Evolutionary conservation across 805 yeast genomes (phyloP), one percentile per base, ranked within the genome.

Genomic region (Yarrowia sp.): DNA sequence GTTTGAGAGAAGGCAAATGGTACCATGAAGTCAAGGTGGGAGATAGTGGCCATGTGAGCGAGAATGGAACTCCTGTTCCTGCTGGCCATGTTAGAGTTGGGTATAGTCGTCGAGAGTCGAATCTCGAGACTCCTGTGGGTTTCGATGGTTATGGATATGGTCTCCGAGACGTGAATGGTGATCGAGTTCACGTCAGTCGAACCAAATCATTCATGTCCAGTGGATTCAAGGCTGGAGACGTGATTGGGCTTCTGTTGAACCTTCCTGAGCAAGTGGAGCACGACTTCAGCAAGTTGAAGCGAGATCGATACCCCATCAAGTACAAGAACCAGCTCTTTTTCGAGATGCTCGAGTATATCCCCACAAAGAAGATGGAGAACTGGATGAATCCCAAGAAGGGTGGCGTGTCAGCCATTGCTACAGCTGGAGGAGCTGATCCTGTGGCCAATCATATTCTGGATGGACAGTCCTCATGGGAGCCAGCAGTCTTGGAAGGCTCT

Each of bases 101-200:
- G 0, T 72, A 93, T 38, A 88, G 88, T 0, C 78, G 98, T 62
- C 81, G 91, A 67, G 98, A 93, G 71, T 95, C 97, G 1, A 84
- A 91, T 58, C 75, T 92, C 48, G 98, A 93, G 69, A 96, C 96
- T 0, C 98, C 99, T 0, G 95, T 92, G 6, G 99, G 99, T 2
- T 90, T 84, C 71, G 98, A 95, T 75, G 93, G 92, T 0, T 95
- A 92, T 76, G 93, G 97, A 0, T 93, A 95, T 74, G 98, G 97
- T 1, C 71, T 95, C 2, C 80, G 98, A 66, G 98, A 93, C 75
- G 81, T 82, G 38, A 80, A 82, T 7, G 92, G 96, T 1, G 89
- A 89, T 68, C 83, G 83, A 30, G 80, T 95, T 24, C 96, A 95
- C 68, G 76, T 88, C 48, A 86, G 93, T 66, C 81, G 92, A 56